These are phyloP conservation scores for Ramaria rubella DNA, from an alignment of 768 basidiomycete species.

Conservation along the genomic window DNA sequence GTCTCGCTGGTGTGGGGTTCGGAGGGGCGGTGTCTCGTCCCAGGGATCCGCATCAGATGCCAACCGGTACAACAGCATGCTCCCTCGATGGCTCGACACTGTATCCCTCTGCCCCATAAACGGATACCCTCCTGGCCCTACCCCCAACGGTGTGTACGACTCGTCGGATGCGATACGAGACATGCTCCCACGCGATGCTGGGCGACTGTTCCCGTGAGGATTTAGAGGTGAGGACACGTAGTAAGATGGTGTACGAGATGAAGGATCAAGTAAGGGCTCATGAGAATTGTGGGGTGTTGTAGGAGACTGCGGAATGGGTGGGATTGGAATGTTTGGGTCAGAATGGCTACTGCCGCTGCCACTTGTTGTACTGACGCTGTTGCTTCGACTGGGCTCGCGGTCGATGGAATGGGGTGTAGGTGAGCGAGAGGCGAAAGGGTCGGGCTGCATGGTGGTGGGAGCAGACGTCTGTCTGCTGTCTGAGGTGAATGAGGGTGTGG, in stretches of 20 bases:
- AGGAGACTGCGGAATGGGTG: neutral
- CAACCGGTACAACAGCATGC: constrained; percentile 65
- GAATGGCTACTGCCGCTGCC: neutral
- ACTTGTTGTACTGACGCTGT: neutral
- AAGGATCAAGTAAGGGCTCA: neutral
- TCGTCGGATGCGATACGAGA: constrained; percentile 7
- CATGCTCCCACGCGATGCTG: constrained; percentile 10
- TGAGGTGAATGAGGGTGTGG: too few relatives aligned
- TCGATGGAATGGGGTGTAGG: neutral
- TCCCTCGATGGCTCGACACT: constrained; percentile 33
- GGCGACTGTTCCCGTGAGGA: constrained; percentile 22
- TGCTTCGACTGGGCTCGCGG: neutral
- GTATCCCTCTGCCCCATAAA: constrained; percentile 4
- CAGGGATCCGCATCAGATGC: constrained; percentile 34
- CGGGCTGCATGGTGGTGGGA: too few relatives aligned
- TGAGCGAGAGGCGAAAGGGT: neutral
- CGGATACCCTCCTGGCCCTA: constrained; percentile 7
- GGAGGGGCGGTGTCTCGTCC: constrained; percentile 31
- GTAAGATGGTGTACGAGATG: constrained; percentile 12
- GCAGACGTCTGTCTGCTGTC: too few relatives aligned
- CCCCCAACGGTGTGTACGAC: neutral
- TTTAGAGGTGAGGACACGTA: constrained; percentile 52
- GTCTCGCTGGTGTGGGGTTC: constrained; percentile 23
- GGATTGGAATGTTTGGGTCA: neutral
- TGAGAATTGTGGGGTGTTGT: neutral